Conservation (phyloP, 1,139 yeast genomes). For the Yueomyces sp. region DNA sequence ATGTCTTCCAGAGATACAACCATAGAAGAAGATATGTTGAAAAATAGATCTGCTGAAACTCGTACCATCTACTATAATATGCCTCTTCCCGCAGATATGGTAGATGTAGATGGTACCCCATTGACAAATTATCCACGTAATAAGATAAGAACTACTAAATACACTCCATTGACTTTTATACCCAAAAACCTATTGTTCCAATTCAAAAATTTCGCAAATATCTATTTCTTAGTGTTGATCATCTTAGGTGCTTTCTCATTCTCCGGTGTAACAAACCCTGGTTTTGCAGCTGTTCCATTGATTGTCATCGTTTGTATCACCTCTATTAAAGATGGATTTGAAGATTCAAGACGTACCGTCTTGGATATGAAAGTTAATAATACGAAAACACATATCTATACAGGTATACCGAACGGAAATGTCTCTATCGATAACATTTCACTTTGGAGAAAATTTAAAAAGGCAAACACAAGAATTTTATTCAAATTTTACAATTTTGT, state of each 20-base stretch:
- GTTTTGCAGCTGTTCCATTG: conserved; percentile 83
- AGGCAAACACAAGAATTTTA: conserved; percentile 30
- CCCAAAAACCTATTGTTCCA: conserved; percentile 77
- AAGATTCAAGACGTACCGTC: conserved; percentile 75
- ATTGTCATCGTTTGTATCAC: conserved; percentile 84
- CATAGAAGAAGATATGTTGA: conserved; percentile 12
- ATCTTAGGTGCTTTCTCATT: conserved; percentile 79
- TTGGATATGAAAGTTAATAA: conserved; percentile 81
- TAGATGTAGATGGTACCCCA: conserved; percentile 56
- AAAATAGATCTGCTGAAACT: conserved; percentile 20
- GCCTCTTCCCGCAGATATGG: conserved; percentile 48
- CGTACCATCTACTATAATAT: conserved; percentile 57
- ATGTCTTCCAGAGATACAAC: conserved; percentile 8
- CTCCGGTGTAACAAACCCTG: conserved; percentile 87
- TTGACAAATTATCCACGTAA: conserved; percentile 55
- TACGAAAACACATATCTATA: conserved; percentile 65
- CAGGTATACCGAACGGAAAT: conserved; percentile 62
- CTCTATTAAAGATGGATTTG: conserved; percentile 89
- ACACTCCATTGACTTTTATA: conserved; percentile 77
- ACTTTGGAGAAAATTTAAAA: conserved; percentile 49
- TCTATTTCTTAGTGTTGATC: conserved; percentile 69
- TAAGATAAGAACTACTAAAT: conserved; percentile 91
- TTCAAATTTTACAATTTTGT: conserved; percentile 21
- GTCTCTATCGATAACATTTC: conserved; percentile 48
- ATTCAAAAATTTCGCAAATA: conserved; percentile 81